Conservation (phyloP, 192 early-diverging fungal species). For the Coemansia sp. region DNA sequence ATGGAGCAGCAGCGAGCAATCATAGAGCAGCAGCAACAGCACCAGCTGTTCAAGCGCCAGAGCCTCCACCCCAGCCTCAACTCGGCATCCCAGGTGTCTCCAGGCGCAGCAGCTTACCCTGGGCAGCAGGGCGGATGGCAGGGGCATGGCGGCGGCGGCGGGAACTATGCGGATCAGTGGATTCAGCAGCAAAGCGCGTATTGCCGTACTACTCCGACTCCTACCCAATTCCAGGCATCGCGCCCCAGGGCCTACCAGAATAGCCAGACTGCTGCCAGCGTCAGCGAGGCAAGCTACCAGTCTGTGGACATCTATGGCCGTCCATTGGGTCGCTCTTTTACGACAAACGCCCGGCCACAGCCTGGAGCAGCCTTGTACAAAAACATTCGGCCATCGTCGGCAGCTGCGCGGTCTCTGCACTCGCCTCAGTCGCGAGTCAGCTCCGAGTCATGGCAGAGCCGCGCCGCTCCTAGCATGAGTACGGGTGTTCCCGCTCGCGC, state of each 20-base stretch:
- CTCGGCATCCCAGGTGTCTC: not conserved
- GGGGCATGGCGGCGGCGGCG: not conserved
- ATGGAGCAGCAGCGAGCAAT: constrained; percentile 22
- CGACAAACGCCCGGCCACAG: constrained; percentile 20
- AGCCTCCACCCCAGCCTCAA: constrained; percentile 35
- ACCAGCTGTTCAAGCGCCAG: constrained; percentile 45
- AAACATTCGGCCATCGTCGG: constrained; percentile 3
- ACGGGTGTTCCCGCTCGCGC: constrained; percentile 20
- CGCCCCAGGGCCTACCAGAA: not conserved
- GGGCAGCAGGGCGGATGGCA: constrained; percentile 15
- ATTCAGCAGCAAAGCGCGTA: constrained; percentile 11
- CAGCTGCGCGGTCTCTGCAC: constrained; percentile 8
- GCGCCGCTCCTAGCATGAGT: constrained; percentile 19
- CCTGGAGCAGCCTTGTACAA: constrained; percentile 31
- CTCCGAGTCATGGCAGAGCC: constrained; percentile 52
- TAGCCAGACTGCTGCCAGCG: not conserved
- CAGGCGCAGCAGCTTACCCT: not conserved
- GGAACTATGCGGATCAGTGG: constrained; percentile 26
- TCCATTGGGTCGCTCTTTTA: not conserved
- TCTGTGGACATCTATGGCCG: not conserved
- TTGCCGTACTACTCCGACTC: not conserved
- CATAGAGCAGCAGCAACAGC: constrained; percentile 37
- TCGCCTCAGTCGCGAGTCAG: constrained; percentile 14
- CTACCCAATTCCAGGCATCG: not conserved
- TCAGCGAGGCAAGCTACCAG: constrained; percentile 2